Percentiles rank a stretch among this genome's conserved stretches.
These are phyloP conservation scores for Peltaster fructicola DNA, from an alignment of 2,329 filamentous ascomycete species.

Conservation along the genomic window DNA sequence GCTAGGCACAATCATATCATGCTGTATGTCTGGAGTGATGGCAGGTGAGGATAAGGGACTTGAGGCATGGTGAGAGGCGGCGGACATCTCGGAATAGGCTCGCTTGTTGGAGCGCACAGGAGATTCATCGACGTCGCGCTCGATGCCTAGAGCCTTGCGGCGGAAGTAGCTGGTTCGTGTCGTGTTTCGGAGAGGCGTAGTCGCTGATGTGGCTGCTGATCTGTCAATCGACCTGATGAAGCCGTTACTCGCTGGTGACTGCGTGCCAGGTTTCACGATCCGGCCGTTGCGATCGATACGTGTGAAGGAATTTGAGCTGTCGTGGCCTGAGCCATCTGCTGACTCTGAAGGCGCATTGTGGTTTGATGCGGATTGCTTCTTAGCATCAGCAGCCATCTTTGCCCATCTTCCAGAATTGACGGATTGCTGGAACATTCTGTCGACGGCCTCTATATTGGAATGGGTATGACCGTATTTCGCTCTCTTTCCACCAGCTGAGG, in stretches of 20 bases:
- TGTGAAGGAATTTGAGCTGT: constrained; percentile 14
- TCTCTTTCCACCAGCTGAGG: too few species aligned
- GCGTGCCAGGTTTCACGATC: constrained; percentile 8
- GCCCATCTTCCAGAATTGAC: constrained; percentile 2
- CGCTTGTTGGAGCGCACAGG: constrained; percentile 10
- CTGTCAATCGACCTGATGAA: constrained; percentile 15
- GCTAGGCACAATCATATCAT: too few species aligned
- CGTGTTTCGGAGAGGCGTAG: constrained; percentile 20
- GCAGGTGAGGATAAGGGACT: too few species aligned
- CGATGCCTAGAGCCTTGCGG: constrained; percentile 31
- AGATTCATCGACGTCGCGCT: constrained; percentile 12
- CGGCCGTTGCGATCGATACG: constrained; percentile 11
- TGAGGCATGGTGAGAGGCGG: too few species aligned
- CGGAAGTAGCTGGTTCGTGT: constrained; percentile 34
- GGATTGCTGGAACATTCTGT: constrained; percentile 10
- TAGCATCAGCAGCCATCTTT: constrained; percentile 2
- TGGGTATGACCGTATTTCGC: too few species aligned
- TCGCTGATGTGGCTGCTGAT: constrained; percentile 10
- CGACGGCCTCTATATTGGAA: constrained; percentile 8
- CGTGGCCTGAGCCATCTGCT: constrained; percentile 8
- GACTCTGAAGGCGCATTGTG: constrained; percentile 5
- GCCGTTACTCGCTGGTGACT: constrained; percentile 5
- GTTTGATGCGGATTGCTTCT: constrained; percentile 11
- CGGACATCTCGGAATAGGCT: too few species aligned
- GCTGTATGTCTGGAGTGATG: too few species aligned